Evolutionary conservation across 2,329 filamentous ascomycete species (phyloP), one percentile per base, ranked within the genome.

Genomic region (Fusarium albidum): DNA sequence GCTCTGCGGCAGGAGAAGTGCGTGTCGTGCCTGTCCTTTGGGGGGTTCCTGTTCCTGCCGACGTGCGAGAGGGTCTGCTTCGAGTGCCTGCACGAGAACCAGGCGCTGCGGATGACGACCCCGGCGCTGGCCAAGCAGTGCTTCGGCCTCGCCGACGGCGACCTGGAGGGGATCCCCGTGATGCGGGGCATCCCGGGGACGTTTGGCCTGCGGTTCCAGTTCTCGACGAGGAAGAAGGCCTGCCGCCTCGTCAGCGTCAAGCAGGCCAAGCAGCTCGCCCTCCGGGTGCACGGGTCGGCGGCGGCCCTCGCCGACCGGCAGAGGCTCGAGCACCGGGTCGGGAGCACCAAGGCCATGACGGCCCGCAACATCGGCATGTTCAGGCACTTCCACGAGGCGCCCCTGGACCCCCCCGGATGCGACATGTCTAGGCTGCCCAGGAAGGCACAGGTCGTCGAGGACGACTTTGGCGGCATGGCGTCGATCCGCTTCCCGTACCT

Each of bases 41-140:
- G 67, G 12, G 61, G 53, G 2, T 71, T 70, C 45, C 48, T 73
- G 11, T 71, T 71, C 37, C 57, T 73, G 26, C 68, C 69, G 1
- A 68, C 67, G 4, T 72, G 67, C 50, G 66, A 71, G 45, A 65
- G 71, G 44, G 53, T 65, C 37, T 74, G 70, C 50, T 65, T 61
- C 21, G 52, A 64, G 37, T 73, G 71, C 40, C 56, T 73, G 35
- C 61, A 61, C 11, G 46, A 59, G 32, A 68, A 67, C 40, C 55
- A 55, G 39, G 54, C 63, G 38, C 54, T 69, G 11, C 57, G 64
- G 41, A 65, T 70, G 63, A 62, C 68, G 33, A 52, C 64, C 12
- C 35, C 54, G 15, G 28, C 43, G 7, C 41, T 27, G 25, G 62
- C 66, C n/a, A 55, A 64, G 45, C 46, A 61, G 45, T 69, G 60